Evolutionary conservation across 768 basidiomycete genomes (phyloP).

Genomic region (Coprinopsis cinerea): DNA sequence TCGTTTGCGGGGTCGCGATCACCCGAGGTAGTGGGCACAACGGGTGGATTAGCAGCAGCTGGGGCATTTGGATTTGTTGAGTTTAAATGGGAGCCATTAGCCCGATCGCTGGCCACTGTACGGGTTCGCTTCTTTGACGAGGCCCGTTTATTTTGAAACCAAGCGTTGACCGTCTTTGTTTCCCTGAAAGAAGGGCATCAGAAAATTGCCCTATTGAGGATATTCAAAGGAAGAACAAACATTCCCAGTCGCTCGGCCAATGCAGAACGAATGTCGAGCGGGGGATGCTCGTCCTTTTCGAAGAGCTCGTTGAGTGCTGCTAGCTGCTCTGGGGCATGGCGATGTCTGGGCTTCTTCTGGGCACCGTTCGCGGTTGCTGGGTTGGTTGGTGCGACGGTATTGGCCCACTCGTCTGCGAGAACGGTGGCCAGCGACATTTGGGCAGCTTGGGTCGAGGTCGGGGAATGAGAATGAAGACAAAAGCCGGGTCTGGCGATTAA

Average conservation of each 20-base stretch:
- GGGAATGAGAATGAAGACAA: conserved; percentile 19
- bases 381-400: conserved; percentile 20
- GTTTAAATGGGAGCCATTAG: conserved; percentile 27
- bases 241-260: conserved; percentile 72
- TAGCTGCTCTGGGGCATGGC: conserved; percentile 67
- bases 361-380: conserved; percentile 30
- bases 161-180: conserved; percentile 79
- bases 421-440: conserved; percentile 21
- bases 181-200: conserved; percentile 44
- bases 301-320: conserved; percentile 75
- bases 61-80: too few relatives aligned
- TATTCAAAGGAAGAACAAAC: conserved; percentile 38
- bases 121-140: conserved; percentile 69
- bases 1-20: conserved; percentile 16
- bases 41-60: conserved; percentile 20
- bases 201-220: conserved; percentile 12
- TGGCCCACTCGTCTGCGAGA: conserved; percentile 21
- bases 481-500: conserved; percentile 16
- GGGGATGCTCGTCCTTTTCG: conserved; percentile 70
- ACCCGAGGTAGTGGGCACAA: conserved; percentile 12
- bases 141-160: conserved; percentile 85
- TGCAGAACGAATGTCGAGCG: conserved; percentile 58
- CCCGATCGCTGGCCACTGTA: conserved; percentile 21
- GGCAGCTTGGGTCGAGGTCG: conserved; percentile 13
- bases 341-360: conserved; percentile 73